Evolutionary conservation across 768 basidiomycete species (phyloP).

Genomic region (Mycena sanguinolenta): DNA sequence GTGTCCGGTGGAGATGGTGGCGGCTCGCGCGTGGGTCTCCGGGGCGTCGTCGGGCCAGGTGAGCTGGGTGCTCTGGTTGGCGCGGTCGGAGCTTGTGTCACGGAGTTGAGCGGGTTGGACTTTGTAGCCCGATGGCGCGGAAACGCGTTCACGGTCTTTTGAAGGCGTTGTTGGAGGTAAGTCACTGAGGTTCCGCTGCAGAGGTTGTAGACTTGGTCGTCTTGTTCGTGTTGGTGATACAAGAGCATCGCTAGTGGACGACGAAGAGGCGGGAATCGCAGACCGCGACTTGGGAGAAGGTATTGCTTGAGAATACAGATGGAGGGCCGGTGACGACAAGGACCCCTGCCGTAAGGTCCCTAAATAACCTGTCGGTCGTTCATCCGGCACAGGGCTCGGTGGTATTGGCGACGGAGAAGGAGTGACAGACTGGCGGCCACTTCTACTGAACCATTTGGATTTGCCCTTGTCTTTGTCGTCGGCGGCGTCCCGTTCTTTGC

Average conservation of each 20-base stretch:
- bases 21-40: slow-evolving; percentile 51
- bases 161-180: slow-evolving; percentile 44
- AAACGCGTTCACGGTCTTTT: slow-evolving; percentile 41
- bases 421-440: slow-evolving; percentile 54
- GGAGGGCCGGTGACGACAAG: slow-evolving; percentile 81
- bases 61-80: slow-evolving; percentile 42
- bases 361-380: slow-evolving; percentile 67
- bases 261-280: slow-evolving; percentile 60
- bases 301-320: slow-evolving; percentile 69
- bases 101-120: slow-evolving; percentile 48
- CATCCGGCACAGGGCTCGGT: slow-evolving; percentile 45
- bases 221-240: slow-evolving; percentile 62
- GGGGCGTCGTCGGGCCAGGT: slow-evolving; percentile 52
- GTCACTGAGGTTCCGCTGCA: slow-evolving; percentile 54
- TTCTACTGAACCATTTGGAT: slow-evolving; percentile 59
- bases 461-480: slow-evolving; percentile 58
- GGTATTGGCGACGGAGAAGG: slow-evolving; percentile 56
- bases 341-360: slow-evolving; percentile 78
- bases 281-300: slow-evolving; percentile 68
- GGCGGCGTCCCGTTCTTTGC: slow-evolving; percentile 60
- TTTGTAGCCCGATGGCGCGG: slow-evolving; percentile 47
- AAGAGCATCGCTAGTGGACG: slow-evolving; percentile 59
- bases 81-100: slow-evolving; percentile 39
- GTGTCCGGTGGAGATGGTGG: slow-evolving; percentile 61
- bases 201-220: slow-evolving; percentile 54